phyloP scores from a whole-genome alignment of 306 rosid genomes.

The Cicer judaicum region DNA sequence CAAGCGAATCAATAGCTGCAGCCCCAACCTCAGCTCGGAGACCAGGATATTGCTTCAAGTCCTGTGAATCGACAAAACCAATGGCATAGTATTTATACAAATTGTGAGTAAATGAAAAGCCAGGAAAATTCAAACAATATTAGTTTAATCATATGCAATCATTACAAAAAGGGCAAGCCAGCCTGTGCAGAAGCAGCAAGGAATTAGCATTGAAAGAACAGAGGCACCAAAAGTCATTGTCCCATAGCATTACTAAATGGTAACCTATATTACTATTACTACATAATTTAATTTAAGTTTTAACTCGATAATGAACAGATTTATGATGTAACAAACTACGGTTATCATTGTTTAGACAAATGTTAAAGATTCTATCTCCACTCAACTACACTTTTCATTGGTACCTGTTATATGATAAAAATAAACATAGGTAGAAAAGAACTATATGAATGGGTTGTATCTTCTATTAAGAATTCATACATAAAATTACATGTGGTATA shows the following conservation, averaged over 20 bases:
- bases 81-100: conserved; percentile 1
- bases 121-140: background rate
- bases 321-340: background rate
- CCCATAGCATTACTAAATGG: background rate
- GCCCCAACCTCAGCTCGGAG: conserved; percentile 84
- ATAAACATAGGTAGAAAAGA: background rate
- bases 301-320: background rate
- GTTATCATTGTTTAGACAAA: background rate
- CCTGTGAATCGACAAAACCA: conserved; percentile 59
- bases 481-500: background rate
- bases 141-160: background rate
- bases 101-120: conserved; percentile 10
- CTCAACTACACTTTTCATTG: background rate
- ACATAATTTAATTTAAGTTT: background rate
- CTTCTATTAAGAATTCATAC: background rate
- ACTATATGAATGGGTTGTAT: background rate
- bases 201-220: conserved; percentile 19
- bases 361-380: background rate
- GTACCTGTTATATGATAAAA: background rate
- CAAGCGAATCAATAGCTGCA: conserved; percentile 83
- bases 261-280: background rate
- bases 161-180: conserved; percentile 2
- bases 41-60: conserved; percentile 90
- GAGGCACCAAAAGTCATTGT: background rate
- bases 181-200: conserved; percentile 14